Conservation (phyloP, 306 rosid genomes). For the Coriaria nepalensis region DNA sequence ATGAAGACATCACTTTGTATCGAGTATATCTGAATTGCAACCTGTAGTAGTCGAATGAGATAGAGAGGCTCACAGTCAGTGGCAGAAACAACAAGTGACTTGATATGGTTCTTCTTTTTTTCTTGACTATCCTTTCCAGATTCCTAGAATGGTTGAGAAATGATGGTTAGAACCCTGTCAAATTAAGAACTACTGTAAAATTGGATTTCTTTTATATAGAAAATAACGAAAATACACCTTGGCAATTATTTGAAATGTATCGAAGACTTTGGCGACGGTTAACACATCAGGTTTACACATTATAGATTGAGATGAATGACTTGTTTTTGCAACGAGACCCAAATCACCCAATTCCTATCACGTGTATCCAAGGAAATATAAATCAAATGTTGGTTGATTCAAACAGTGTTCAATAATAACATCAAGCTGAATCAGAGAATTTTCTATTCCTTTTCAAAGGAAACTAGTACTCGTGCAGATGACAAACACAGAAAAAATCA, state of each 20-base stretch:
- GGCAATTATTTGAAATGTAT: conserved; percentile 61
- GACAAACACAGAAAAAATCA: no score
- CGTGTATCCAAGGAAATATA: conserved; percentile 8
- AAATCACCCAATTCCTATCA: conserved; percentile 64
- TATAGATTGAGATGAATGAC: conserved; percentile 76
- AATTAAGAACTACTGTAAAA: not conserved
- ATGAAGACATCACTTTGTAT: conserved; percentile 11
- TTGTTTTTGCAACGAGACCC: conserved; percentile 68
- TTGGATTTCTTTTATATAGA: not conserved
- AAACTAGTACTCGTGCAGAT: no score
- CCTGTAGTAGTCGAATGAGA: conserved; percentile 81
- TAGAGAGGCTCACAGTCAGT: conserved; percentile 86
- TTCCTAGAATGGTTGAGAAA: conserved; percentile 41
- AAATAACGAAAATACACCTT: conserved; percentile 29
- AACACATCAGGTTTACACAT: conserved; percentile 73
- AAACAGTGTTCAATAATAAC: not conserved
- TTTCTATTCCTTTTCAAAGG: no score
- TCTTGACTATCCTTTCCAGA: conserved; percentile 93
- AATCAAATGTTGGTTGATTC: not conserved
- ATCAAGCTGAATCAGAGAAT: no score
- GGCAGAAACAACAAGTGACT: conserved; percentile 86
- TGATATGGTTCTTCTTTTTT: conserved; percentile 76
- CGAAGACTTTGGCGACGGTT: conserved; percentile 64
- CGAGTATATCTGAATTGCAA: conserved; percentile 19
- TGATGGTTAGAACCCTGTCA: conserved; percentile 2